phyloP scores from a whole-genome alignment of 2,329 filamentous ascomycete species.

The Exserohilum turcica region DNA sequence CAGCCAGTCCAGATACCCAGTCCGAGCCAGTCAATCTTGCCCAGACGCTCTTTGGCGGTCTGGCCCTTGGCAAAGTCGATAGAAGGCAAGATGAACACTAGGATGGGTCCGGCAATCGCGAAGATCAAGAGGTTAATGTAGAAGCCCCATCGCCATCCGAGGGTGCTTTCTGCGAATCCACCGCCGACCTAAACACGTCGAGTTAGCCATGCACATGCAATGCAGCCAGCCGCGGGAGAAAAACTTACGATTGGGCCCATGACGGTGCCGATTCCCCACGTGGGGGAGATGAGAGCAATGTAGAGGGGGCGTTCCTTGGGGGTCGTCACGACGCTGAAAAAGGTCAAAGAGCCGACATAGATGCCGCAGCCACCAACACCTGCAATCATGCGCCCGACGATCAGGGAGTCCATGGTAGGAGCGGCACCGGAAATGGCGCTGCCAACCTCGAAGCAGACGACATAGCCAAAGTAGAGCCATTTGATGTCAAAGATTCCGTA shows the following conservation, averaged over 20 bases:
- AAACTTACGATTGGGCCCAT: background rate
- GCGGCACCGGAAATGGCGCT: background rate
- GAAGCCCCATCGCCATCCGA: constrained; percentile 20
- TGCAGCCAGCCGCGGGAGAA: background rate
- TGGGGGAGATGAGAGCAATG: background rate
- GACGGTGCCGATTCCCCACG: background rate
- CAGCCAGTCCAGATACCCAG: constrained; percentile 50
- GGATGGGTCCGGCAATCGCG: constrained; percentile 42
- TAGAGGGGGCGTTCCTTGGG: background rate
- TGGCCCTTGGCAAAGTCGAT: constrained; percentile 1
- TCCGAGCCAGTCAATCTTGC: constrained; percentile 43
- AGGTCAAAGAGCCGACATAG: background rate
- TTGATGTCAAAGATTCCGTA: background rate
- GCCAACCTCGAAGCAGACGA: background rate
- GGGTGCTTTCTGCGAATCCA: background rate
- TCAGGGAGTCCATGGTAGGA: background rate
- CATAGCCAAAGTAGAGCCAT: background rate
- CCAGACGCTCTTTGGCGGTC: background rate
- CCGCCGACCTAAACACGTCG: background rate
- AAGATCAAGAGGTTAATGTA: constrained; percentile 36
- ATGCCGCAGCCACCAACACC: background rate
- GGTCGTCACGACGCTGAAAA: background rate
- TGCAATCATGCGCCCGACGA: background rate
- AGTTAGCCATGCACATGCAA: background rate
- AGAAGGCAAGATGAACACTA: constrained; percentile 9